Evolutionary conservation across 345 rosid genomes (phyloP), one percentile per base, ranked within the genome.

Genomic region (Populus davidiana): DNA sequence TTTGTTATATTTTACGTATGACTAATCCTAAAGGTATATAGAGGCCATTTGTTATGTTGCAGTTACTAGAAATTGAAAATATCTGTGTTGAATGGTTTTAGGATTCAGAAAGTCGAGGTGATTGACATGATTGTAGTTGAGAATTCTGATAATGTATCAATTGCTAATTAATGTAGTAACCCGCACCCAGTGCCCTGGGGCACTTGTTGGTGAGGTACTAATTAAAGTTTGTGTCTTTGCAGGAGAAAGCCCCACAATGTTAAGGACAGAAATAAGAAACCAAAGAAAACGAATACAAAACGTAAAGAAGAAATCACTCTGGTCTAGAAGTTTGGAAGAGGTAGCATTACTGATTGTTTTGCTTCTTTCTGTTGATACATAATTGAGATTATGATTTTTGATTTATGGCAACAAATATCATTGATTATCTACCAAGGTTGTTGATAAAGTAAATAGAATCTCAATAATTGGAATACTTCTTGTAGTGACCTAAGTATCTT

Each of bases 241-340:
- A 82, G 85, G 79, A 43, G 79, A 52, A 36, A 71, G 44, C 70
- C 33, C 66, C 54, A 56, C 77, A 14, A 70, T 69, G 36, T 71
- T 82, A 68, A 71, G 35, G 75, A 52, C 81, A 44, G 79, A 75
- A 43, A 38, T 82, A 23, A 82, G 78, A 75, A 74, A 41, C 79
- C 81, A 82, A 33, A 82, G 41, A 67, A 82, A 78, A 59, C 73
- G 16, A 66, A 78, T 82, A 43, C 75, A 79, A 54, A 82, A 59
- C 70, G 47, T 82, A 35, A 82, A 71, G 81, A 82, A 75, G 67
- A 82, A 75, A 72, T 82, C 85, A 13, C 67, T 82, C 13, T 82
- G 85, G 85, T 82, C 79, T 68, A 75, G 85, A 71, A 82, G 81
- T 56, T 39, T 82, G 69, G 85, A 78, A 82, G 81, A 78, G 85